Percentiles rank a stretch among this genome's conserved stretches.
phyloP scores from a whole-genome alignment of 306 rosid genomes.

The Ormosia semicastrata region DNA sequence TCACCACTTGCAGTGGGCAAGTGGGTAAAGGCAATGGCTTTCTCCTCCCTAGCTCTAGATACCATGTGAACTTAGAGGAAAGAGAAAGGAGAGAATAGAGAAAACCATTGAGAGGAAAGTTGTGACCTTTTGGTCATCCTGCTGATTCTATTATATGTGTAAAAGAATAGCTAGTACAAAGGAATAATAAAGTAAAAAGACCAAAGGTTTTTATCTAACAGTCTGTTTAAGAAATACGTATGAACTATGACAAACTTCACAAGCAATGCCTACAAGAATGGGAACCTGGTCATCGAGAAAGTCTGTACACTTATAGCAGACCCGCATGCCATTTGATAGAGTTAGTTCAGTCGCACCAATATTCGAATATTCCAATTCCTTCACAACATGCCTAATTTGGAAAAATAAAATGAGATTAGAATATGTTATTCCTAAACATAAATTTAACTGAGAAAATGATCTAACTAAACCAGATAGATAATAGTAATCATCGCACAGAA shows the following conservation, averaged over 20 bases:
- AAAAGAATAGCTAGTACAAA: too few species aligned
- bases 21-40: too few species aligned
- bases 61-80: too few species aligned
- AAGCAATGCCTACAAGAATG: constrained; percentile 23
- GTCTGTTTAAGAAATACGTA: constrained; percentile 1
- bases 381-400: constrained; percentile 60
- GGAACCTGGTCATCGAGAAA: constrained; percentile 95
- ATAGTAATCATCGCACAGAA: background rate
- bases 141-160: too few species aligned
- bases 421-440: constrained; percentile 12
- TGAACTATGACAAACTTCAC: constrained; percentile 18
- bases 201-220: too few species aligned
- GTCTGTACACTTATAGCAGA: constrained; percentile 87
- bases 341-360: constrained; percentile 85
- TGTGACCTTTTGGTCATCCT: too few species aligned
- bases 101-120: too few species aligned
- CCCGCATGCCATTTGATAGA: constrained; percentile 89
- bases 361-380: constrained; percentile 70
- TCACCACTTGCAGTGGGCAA: too few species aligned
- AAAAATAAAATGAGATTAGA: background rate
- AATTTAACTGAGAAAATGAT: constrained; percentile 17
- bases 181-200: too few species aligned
- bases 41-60: too few species aligned
- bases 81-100: too few species aligned
- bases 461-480: constrained; percentile 10